Evolutionary conservation across 1,284 basidiomycete genomes (phyloP), one percentile per base, ranked within the genome.

Genomic region (Xanthoconium separans): DNA sequence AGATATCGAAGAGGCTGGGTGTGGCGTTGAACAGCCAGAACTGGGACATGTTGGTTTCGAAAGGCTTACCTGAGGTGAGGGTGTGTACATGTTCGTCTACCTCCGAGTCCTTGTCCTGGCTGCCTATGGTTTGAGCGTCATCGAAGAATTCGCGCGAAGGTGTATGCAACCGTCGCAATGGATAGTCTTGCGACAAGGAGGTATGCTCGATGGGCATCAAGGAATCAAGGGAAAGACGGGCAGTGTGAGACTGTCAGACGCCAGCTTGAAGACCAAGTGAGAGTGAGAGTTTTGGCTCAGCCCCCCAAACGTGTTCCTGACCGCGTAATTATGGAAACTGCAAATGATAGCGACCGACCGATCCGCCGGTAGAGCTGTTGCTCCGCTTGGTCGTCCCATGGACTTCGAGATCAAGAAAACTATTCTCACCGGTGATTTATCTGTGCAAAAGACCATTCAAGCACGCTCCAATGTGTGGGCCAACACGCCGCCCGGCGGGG

Each of bases 51-150:
- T 27, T 55, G 37, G 24, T 24, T 3, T 24, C 6, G 48, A 18
- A 42, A 37, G 39, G 57, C 66, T 1, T 34, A 68, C 69, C 61
- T 52, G 54, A 57, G 20, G 24, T 56, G 16, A 69, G 37, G 1
- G 58, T 33, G 22, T 22, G 61, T n/a, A 65, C 47, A 33, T 53
- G 54, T 31, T 46, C 44, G 2, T 18, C 55, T 2, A 44, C 9
- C 37, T 62, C 65, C 13, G 59, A 48, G 2, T 69, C 69, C 27
- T 71, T 70, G 40, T 64, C 67, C 50, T 63, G 62, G 27, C 55
- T 65, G 11, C 45, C 51, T 15, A 63, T 54, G 18, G 61, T 55
- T 10, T 39, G 50, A 24, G 54, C 43, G 4, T 69, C 60, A 6
- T 47, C 27, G 4, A 54, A 56, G 15, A 52, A 58, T 12, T 59